Percentiles rank a stretch among this genome's conserved stretches.
Conservation (phyloP, 345 rosid genomes). For the Bruguiera sexangula region DNA sequence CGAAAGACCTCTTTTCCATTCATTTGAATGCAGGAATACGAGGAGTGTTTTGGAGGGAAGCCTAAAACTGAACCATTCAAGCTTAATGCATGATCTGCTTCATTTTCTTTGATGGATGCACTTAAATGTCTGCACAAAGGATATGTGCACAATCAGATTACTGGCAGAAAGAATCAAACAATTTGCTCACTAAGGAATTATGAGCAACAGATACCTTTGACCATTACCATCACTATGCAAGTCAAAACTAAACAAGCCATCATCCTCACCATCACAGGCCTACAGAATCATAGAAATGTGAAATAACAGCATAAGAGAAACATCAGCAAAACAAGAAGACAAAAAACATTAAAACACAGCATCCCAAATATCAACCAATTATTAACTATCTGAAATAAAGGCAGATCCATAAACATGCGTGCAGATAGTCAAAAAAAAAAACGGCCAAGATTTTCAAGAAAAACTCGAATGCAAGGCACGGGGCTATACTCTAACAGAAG, state of each 20-base stretch:
- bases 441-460: background rate
- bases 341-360: background rate
- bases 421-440: too few relatives aligned
- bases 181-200: slow-evolving; percentile 6
- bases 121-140: slow-evolving; percentile 60
- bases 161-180: slow-evolving; percentile 10
- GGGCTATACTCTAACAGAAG: background rate
- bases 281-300: slow-evolving; percentile 30
- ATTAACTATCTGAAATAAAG: background rate
- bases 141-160: slow-evolving; percentile 4
- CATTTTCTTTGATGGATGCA: slow-evolving; percentile 43
- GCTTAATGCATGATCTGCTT: slow-evolving; percentile 40
- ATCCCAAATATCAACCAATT: background rate
- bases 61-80: slow-evolving; percentile 57
- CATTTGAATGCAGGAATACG: slow-evolving; percentile 74
- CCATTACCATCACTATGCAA: slow-evolving; percentile 87
- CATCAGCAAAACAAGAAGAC: background rate
- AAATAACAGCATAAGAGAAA: background rate
- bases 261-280: slow-evolving; percentile 83
- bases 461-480: background rate
- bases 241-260: slow-evolving; percentile 79
- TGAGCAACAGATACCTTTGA: slow-evolving; percentile 43
- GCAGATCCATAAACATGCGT: too few relatives aligned
- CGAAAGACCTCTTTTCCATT: slow-evolving; percentile 94
- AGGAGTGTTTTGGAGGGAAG: slow-evolving; percentile 59